Percentiles rank a stretch among this genome's conserved stretches.
These are phyloP conservation scores for Suhomyces kunorum DNA, from an alignment of 1,139 yeast genomes.

Conservation along the genomic window DNA sequence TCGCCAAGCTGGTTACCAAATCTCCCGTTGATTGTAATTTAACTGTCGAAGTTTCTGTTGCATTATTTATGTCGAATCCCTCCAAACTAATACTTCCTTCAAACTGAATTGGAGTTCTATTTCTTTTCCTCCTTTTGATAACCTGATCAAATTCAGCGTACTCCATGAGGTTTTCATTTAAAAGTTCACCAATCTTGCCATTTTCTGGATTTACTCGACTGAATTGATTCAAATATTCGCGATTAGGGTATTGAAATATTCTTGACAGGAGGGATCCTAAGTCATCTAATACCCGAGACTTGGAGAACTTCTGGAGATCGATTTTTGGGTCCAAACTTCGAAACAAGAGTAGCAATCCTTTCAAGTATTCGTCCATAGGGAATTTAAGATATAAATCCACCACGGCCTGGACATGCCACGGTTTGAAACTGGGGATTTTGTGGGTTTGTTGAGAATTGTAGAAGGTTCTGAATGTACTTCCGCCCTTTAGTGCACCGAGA, in stretches of 20 bases:
- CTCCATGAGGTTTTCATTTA: conserved; percentile 19
- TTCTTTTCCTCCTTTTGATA: conserved; percentile 11
- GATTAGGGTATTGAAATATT: conserved; percentile 28
- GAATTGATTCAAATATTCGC: conserved; percentile 13
- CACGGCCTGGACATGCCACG: conserved; percentile 40
- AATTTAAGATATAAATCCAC: conserved; percentile 35
- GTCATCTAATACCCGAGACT: conserved; percentile 14
- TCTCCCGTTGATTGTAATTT: conserved; percentile 13
- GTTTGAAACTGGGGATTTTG: conserved; percentile 30
- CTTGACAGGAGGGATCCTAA: conserved; percentile 22
- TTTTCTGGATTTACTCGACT: conserved; percentile 11
- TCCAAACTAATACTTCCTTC: conserved; percentile 6
- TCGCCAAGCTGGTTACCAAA: conserved; percentile 20
- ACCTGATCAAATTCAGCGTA: conserved; percentile 16
- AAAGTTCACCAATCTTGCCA: conserved; percentile 18
- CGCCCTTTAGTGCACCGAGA: conserved; percentile 29
- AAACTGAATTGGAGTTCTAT: conserved; percentile 1
- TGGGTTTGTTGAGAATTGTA: conserved; percentile 10
- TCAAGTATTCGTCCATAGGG: conserved; percentile 37
- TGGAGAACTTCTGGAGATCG: conserved; percentile 19
- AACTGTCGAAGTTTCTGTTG: background rate
- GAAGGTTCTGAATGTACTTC: conserved; percentile 16
- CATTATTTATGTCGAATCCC: conserved; percentile 7
- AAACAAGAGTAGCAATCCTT: conserved; percentile 27
- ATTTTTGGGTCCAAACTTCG: conserved; percentile 27